A percentile compares a stretch with the other conserved stretches of the same genome.
Conservation (phyloP, 805 yeast genomes). For the Metschnikowia cubensis region DNA sequence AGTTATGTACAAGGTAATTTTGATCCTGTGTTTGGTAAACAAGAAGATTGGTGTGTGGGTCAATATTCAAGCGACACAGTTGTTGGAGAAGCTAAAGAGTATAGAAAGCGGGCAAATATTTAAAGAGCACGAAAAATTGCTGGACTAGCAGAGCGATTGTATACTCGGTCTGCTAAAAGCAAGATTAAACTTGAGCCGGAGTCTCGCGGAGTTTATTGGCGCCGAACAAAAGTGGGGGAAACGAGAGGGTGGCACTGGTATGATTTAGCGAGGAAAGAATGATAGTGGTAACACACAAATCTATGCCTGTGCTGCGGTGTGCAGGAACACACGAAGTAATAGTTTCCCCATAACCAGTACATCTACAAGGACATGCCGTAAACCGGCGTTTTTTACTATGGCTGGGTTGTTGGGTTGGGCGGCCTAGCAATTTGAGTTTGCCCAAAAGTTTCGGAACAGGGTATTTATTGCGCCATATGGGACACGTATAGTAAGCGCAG, state of each 20-base stretch:
- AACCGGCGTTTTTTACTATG: too few species aligned
- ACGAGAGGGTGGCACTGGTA: slow-evolving; percentile 2
- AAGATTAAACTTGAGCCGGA: background rate
- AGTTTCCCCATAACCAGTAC: background rate
- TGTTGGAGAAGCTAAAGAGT: background rate
- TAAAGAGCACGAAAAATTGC: background rate
- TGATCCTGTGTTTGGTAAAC: background rate
- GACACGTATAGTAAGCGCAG: too few species aligned
- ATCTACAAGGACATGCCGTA: too few species aligned
- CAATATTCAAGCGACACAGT: background rate
- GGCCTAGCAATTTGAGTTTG: too few species aligned
- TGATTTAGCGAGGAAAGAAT: background rate
- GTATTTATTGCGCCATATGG: too few species aligned
- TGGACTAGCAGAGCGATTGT: background rate
- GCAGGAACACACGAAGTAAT: background rate
- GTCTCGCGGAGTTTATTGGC: slow-evolving; percentile 1
- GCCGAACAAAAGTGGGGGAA: slow-evolving; percentile 2
- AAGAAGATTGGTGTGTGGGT: background rate
- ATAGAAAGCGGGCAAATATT: background rate
- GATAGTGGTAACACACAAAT: background rate
- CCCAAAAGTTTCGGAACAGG: too few species aligned
- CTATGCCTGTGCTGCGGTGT: background rate
- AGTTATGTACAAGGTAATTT: slow-evolving; percentile 18
- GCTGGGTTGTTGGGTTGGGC: too few species aligned
- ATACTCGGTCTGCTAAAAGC: background rate